Base-by-base conservation (phyloP, 331 rosid genomes). In the Cydonia oblonga region DNA sequence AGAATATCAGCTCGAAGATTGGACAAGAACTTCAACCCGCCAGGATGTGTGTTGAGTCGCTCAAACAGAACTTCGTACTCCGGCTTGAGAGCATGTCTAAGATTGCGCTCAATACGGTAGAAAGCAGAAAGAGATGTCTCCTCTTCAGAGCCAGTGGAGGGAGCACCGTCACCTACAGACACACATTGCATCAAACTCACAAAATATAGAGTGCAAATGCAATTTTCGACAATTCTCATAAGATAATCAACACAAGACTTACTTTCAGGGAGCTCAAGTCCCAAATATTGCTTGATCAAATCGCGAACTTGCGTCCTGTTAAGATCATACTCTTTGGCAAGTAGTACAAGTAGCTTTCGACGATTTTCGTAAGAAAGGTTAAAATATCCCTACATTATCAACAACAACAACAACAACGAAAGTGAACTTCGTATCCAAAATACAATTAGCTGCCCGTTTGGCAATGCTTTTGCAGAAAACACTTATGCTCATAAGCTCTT, bases 71-170 rank as follows among this genome's bases (percentile, higher is more conserved):
- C 90, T 81, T 90, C 97, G 26, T 89, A 93, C 64, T 70, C 74
- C 15, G 98, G 98, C 82, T 88, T 86, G 35, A 93, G 91, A 11
- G 95, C 87, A 29, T 86, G 90, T 78, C 98, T 90, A 88, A 93
- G 81, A 77, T 86, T 93, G 71, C 89, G 67, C 83, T 93, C 97
- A 71, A 85, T 76, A 63, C 89, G 92, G 66, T 85, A 89, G 84
- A 89, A 93, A 59, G 95, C 77, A 56, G 97, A 81, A 65, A 86
- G 83, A 76, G 75, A 61, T 16, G 76, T 66, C 66, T 84, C 92
- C 52, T 86, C 93, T 76, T 84, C 90, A n/a, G 69, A 64, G 24
- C 82, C 86, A 80, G 25, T 58, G 66, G 78, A 85, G 71, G 83
- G 83, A 64, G 71, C 83, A 74, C 83, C 81, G 54, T 85, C 88